These are phyloP conservation scores for Botryotinia convoluta DNA, from an alignment of 2,329 filamentous ascomycete genomes.

Conservation along the genomic window DNA sequence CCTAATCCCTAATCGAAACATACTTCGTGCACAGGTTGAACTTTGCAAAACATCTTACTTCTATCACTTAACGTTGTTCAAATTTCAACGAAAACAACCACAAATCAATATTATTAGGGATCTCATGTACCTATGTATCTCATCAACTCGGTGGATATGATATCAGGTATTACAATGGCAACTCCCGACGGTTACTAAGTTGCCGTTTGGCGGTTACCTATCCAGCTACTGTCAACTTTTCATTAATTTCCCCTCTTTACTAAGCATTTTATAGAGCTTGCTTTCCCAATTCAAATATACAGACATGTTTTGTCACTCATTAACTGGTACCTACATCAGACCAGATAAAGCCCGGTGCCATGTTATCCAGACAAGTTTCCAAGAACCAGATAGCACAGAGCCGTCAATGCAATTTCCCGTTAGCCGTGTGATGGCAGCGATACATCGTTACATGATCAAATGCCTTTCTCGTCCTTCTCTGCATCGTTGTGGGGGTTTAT, in stretches of 20 bases:
- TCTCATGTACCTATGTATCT: conserved; percentile 4
- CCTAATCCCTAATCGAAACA: not conserved
- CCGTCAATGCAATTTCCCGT: conserved; percentile 21
- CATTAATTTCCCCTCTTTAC: conserved; percentile 14
- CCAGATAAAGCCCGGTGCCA: conserved; percentile 17
- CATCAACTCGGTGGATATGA: not conserved
- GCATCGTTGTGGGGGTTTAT: not conserved
- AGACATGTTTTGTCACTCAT: conserved; percentile 11
- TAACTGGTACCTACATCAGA: conserved; percentile 19
- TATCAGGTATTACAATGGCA: conserved; percentile 17
- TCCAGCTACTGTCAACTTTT: not conserved
- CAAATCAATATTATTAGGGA: not conserved
- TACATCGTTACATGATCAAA: conserved; percentile 15
- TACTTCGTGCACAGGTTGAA: not conserved
- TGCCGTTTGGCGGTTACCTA: conserved; percentile 14
- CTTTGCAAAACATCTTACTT: not conserved
- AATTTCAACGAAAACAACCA: conserved; percentile 3
- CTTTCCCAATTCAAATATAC: conserved; percentile 12
- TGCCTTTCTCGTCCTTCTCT: conserved; percentile 18
- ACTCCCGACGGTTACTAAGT: conserved; percentile 13
- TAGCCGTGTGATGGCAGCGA: conserved; percentile 11
- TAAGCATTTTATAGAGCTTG: not conserved
- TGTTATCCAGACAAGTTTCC: conserved; percentile 11
- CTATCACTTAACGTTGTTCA: not conserved
- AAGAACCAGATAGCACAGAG: conserved; percentile 17